Base-by-base conservation (phyloP, 345 rosid genomes). In the Leavenworthia alabamica region DNA sequence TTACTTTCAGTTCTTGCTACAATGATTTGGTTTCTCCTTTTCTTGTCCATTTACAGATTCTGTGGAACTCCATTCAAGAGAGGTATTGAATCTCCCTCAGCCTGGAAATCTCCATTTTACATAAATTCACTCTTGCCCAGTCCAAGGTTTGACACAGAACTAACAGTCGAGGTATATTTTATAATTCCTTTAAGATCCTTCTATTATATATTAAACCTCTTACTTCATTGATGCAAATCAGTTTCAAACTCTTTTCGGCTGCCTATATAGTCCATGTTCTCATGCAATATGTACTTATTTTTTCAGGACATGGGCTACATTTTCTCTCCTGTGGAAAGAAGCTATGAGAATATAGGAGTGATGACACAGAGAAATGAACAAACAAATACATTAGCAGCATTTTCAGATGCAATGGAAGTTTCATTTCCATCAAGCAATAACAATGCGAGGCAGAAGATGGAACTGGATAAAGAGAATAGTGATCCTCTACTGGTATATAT, bases 31-130 rank as follows among this genome's bases (percentile, higher is more conserved):
- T 48, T 28, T 28, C 45, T 72, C 49, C 42, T 16, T 12, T 7
- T 16, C 19, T 20, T 40, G 7, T 54, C 62, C 37, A 24, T 23
- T 58, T 74, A 55, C 80, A 90, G 99, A 72, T 88, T 88, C 67
- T 84, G 93, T 60, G 95, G 78, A 39, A 93, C 97, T 60, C 97
- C 97, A 24, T 84, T 87, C 65, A 81, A 68, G 71, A 81, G 94
- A 77, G 84, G 88, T 57, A 69, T 90, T 7, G 97, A 94, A 65
- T 94, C 99, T 35, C 99, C 96, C 46, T 90, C 96, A 17, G 97
- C 92, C 28, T 94, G 99, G 99, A 94, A 86, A 69, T 93, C 99
- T 8, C 99, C 99, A 35, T 84, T 92, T 88, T 94, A 84, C 65
- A 50, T 94, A 8, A 87, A 88, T 74, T 77, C 96, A 41, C 81